Evolutionary conservation across 345 rosid species (phyloP).

Genomic region (Aegle marmelos): DNA sequence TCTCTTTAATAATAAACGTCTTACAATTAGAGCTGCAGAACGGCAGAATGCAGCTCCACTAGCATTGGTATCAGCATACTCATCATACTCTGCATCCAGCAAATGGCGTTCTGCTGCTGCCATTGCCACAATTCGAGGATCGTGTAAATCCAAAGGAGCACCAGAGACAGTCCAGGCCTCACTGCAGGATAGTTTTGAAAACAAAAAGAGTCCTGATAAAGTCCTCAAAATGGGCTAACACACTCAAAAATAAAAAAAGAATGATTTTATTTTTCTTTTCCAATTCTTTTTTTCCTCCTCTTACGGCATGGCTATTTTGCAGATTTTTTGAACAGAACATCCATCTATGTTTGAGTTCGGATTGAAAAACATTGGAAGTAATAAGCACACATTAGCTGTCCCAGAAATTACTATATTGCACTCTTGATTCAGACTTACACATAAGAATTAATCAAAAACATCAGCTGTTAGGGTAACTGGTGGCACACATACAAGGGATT

Average conservation of each 20-base stretch:
- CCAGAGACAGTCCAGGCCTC: slow-evolving; percentile 81
- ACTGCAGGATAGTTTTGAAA: slow-evolving; percentile 35
- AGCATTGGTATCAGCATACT: slow-evolving; percentile 80
- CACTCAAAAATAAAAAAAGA: too few relatives aligned
- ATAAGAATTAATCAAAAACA: not conserved
- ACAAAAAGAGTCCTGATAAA: slow-evolving; percentile 7
- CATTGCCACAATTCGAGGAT: slow-evolving; percentile 84
- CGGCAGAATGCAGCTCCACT: slow-evolving; percentile 98
- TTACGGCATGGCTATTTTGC: too few relatives aligned
- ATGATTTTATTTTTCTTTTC: too few relatives aligned
- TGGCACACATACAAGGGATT: not conserved
- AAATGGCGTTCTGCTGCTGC: slow-evolving; percentile 93
- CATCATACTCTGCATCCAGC: slow-evolving; percentile 87
- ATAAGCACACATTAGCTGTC: not conserved
- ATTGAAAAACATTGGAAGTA: not conserved
- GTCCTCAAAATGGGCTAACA: too few relatives aligned
- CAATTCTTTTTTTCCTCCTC: too few relatives aligned
- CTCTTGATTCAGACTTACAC: slow-evolving; percentile 1
- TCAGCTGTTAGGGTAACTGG: not conserved
- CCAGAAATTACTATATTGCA: slow-evolving; percentile 4
- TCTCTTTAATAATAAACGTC: slow-evolving; percentile 10
- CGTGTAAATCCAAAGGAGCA: slow-evolving; percentile 69
- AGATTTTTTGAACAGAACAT: too few relatives aligned
- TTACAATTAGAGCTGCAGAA: slow-evolving; percentile 90
- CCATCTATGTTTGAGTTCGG: too few relatives aligned